Evolutionary conservation across 108 stramenopile species (phyloP), one percentile per base, ranked within the genome.

Genomic region (Discostella pseudostelligera): DNA sequence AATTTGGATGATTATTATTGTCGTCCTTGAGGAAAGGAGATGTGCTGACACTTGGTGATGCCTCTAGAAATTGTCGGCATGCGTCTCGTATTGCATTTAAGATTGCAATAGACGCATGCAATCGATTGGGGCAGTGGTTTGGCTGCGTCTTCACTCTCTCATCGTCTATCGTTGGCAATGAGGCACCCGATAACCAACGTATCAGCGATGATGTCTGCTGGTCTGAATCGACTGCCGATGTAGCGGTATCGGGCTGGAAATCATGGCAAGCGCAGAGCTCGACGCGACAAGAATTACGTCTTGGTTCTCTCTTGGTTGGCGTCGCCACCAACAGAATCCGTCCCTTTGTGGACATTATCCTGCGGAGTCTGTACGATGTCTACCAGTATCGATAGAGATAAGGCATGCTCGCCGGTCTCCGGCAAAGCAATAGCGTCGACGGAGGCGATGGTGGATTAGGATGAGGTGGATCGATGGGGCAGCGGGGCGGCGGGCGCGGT

Each of bases 51-150:
- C 13, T 1, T 37, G 59, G 59, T 21, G 57, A 16, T 39, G 56
- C 13, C 61, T 83, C 86, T 19, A 89, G 67, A 61, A 77, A 79
- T 5, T 59, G 67, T 39, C 82, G 83, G 65, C 87, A 89, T 6
- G 87, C 91, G 76, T 87, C 87, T 29, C 88, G 83, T 55, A 93
- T 83, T 8, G 81, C 87, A 64, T 87, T 89, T 17, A 89, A 67
- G 44, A 89, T 82, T 0, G 72, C 55, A 67, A 89, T 81, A 2
- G 92, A 87, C 8, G 83, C 65, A 22, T 37, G 39, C 28, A 59
- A 63, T 53, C 72, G 51, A 50, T 62, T 62, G 43, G 59, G 39
- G 51, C 67, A 59, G 13, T 16, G 24, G n/a, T 12, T 20, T 24
- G 59, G 10, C 29, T 65, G 20, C 44, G 36, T 43, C 47, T 19